These are phyloP conservation scores for Gorgonomyces haynaldii DNA, from an alignment of 192 early-diverging fungal species.

Conservation along the genomic window DNA sequence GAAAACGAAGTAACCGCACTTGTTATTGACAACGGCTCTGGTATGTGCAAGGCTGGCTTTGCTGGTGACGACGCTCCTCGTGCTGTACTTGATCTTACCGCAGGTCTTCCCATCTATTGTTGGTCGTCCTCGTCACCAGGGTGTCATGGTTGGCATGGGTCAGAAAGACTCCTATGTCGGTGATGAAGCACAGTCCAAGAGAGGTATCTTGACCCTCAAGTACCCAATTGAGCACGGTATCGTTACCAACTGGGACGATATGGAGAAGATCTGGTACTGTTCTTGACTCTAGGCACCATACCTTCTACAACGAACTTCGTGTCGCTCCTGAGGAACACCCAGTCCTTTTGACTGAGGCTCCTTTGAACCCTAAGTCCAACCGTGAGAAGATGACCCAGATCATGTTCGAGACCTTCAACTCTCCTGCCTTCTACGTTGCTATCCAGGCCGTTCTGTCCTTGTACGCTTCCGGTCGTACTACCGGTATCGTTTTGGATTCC, in stretches of 20 bases:
- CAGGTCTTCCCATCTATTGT: slow-evolving; percentile 58
- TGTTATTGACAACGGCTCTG: slow-evolving; percentile 61
- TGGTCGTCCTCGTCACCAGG: slow-evolving; percentile 57
- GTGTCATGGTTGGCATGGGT: slow-evolving; percentile 64
- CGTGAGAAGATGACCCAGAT: slow-evolving; percentile 99
- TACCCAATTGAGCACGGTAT: slow-evolving; percentile 68
- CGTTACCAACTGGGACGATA: slow-evolving; percentile 69
- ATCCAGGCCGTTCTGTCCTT: slow-evolving; percentile 95
- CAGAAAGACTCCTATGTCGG: slow-evolving; percentile 65
- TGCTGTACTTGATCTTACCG: slow-evolving; percentile 23
- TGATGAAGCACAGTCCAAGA: slow-evolving; percentile 62
- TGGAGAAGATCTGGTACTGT: slow-evolving; percentile 58
- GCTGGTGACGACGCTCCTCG: slow-evolving; percentile 59
- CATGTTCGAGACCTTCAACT: slow-evolving; percentile 98
- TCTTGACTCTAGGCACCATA: slow-evolving; percentile 66
- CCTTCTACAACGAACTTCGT: slow-evolving; percentile 95
- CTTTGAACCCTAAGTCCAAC: slow-evolving; percentile 96
- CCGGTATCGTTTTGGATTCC: slow-evolving; percentile 96
- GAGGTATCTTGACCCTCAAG: slow-evolving; percentile 57
- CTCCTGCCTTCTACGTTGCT: slow-evolving; percentile 92
- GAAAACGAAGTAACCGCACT: slow-evolving; percentile 19
- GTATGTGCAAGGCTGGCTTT: slow-evolving; percentile 65
- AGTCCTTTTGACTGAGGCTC: slow-evolving; percentile 93
- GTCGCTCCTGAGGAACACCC: slow-evolving; percentile 97
- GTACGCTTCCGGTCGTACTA: slow-evolving; percentile 93